Conservation (phyloP, 2,329 filamentous ascomycete genomes). For the Exophiala sideris region DNA sequence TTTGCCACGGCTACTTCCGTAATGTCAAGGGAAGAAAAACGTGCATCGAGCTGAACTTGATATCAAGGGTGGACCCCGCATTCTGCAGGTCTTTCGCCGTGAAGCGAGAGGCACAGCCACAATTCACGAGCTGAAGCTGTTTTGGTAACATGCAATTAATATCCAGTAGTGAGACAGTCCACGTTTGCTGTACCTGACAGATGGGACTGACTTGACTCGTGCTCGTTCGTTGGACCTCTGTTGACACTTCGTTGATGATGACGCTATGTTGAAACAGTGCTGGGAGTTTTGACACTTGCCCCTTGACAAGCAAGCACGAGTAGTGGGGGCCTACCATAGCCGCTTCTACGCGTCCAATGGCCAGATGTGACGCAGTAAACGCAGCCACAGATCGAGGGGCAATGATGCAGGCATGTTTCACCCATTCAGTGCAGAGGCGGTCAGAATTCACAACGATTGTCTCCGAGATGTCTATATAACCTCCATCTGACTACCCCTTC, state of each 20-base stretch:
- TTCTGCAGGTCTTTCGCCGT: not conserved
- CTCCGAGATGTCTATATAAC: conserved; percentile 1
- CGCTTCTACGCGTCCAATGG: conserved; percentile 1
- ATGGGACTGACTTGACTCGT: not conserved
- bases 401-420: not conserved
- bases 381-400: not conserved
- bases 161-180: not conserved
- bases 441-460: not conserved
- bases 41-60: no score
- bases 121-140: not conserved
- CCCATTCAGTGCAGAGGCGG: not conserved
- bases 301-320: conserved; percentile 6
- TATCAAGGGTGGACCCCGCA: no score
- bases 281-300: no score
- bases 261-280: not conserved
- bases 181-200: not conserved
- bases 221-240: not conserved
- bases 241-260: not conserved
- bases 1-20: no score
- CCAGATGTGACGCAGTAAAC: not conserved
- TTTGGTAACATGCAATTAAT: no score
- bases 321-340: no score
- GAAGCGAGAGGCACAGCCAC: not conserved
- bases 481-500: not conserved
- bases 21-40: no score